Base-by-base conservation (phyloP, 2,329 filamentous ascomycete species). In the Diaporthe citriasiana region DNA sequence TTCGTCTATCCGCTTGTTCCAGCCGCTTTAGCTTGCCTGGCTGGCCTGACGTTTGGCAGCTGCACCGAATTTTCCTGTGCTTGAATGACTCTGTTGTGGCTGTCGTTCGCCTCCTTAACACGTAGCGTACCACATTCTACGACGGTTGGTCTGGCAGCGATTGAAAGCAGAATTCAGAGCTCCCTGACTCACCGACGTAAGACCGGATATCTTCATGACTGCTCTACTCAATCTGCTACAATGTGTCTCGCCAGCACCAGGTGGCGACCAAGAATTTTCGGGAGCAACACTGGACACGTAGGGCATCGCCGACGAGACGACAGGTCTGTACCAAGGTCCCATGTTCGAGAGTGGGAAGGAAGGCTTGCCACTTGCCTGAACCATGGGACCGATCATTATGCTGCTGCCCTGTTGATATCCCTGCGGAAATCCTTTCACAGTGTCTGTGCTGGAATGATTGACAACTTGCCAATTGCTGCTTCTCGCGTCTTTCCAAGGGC, bases 311-410 rank as follows among this genome's bases (percentile, higher is more conserved):
- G 45, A 66, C 22, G 22, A 66, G 63, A 51, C 45, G n/a, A 51
- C 13, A 51, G 19, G 45, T 50, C 12, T 35, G 45, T 40, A 51
- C 45, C 63, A 38, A 27, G 59, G 63, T 68, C 38, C 60, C 45
- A 68, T 38, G 47, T 27, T 35, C 45, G 40, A 35, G 47, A 40
- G 33, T 7, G 33, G 63, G 30, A 30, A 50, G 63, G 13, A 38
- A 25, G 47, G 22, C 33, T 68, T 53, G 63, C 63, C 47, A 68
- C 63, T 25, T 38, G 27, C 47, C 27, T 68, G 63, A 53, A 68
- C 33, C 63, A 40, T 68, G 63, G 63, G 63, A 68, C 47, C 47
- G 47, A 68, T 40, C 63, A 40, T 53, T 68, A 68, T 68, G 45
- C 63, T 68, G 30, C 33, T 27, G 63, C 47, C 63, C 63, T 40